phyloP scores from a whole-genome alignment of 768 basidiomycete species.

The Trametes maxima region DNA sequence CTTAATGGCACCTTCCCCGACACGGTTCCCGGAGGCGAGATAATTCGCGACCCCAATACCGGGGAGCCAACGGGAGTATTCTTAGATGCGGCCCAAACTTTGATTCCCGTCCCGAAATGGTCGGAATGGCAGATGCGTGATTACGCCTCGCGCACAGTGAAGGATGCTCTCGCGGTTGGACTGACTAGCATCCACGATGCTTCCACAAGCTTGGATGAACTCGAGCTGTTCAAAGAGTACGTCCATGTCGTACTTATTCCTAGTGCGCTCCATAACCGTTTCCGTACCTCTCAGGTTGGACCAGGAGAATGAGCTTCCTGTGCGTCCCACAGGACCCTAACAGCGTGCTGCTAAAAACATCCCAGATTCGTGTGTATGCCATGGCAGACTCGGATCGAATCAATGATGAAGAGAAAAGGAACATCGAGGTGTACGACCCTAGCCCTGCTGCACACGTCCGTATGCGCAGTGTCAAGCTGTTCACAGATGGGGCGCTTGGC shows the following conservation, averaged over 20 bases:
- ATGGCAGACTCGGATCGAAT: slow-evolving; percentile 44
- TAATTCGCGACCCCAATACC: slow-evolving; percentile 55
- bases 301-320: slow-evolving; percentile 66
- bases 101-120: slow-evolving; percentile 70
- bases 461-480: slow-evolving; percentile 70
- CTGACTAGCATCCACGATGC: slow-evolving; percentile 92
- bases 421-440: slow-evolving; percentile 37
- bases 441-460: slow-evolving; percentile 29
- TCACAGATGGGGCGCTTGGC: slow-evolving; percentile 86
- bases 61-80: slow-evolving; percentile 81
- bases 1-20: slow-evolving; percentile 39
- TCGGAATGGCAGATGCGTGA: slow-evolving; percentile 54
- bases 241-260: background rate
- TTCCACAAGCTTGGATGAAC: slow-evolving; percentile 46
- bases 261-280: background rate
- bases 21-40: slow-evolving; percentile 68
- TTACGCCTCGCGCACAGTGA: slow-evolving; percentile 67
- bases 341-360: background rate
- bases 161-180: slow-evolving; percentile 75
- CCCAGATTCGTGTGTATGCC: slow-evolving; percentile 39
- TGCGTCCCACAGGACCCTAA: slow-evolving; percentile 37
- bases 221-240: slow-evolving; percentile 65
- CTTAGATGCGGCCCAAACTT: slow-evolving; percentile 84
- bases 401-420: slow-evolving; percentile 28
- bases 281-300: slow-evolving; percentile 54